phyloP scores from a whole-genome alignment of 768 basidiomycete species.

The Rhizopogon roseolus region DNA sequence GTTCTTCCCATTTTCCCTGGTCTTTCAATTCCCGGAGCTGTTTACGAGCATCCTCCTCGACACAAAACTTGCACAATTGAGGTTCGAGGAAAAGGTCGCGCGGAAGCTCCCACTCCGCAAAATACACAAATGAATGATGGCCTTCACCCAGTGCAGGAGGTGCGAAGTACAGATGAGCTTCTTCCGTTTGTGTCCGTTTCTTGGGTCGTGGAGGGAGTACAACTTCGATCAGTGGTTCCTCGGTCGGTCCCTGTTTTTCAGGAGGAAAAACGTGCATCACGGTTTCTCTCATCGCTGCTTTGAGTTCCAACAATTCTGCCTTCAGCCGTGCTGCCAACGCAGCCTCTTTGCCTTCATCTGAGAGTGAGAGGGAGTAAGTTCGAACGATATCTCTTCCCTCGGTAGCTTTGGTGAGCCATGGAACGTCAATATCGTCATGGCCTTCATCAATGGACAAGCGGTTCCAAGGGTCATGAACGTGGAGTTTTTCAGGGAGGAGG shows the following conservation, averaged over 20 bases:
- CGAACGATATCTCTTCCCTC: constrained; percentile 21
- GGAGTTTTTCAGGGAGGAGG: neutral
- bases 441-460: constrained; percentile 18
- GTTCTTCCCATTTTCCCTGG: constrained; percentile 14
- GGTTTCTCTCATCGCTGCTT: constrained; percentile 8
- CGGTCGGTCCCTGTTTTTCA: constrained; percentile 15
- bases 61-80: constrained; percentile 34
- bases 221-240: constrained; percentile 25
- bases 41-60: constrained; percentile 24
- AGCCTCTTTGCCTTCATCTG: neutral
- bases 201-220: constrained; percentile 22
- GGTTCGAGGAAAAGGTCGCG: constrained; percentile 31
- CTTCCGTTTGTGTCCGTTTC: constrained; percentile 19
- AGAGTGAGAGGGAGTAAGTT: constrained; percentile 24
- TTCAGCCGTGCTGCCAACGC: no score
- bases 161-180: constrained; percentile 48
- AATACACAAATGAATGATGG: constrained; percentile 48
- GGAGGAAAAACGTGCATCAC: constrained; percentile 17
- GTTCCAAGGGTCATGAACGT: constrained; percentile 41
- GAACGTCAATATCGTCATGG: neutral
- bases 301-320: constrained; percentile 4
- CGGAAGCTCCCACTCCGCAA: constrained; percentile 50
- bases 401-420: constrained; percentile 21
- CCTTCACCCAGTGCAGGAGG: constrained; percentile 30
- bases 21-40: constrained; percentile 18